These are phyloP conservation scores for Solanum corneliomulleri DNA, from an alignment of 257 asterid genomes.

Conservation along the genomic window DNA sequence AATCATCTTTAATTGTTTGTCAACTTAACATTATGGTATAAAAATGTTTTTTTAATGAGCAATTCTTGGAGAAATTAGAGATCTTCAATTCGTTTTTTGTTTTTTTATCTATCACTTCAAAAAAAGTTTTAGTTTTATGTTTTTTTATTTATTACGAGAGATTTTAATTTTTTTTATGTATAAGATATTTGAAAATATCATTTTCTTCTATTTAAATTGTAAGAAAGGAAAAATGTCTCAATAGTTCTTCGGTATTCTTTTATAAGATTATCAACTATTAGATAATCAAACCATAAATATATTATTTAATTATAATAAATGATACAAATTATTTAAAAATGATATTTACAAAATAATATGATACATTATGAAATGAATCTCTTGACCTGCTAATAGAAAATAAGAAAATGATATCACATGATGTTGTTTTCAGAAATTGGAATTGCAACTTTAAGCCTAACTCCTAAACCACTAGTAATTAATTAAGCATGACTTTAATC, in stretches of 20 bases:
- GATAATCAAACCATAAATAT: neutral
- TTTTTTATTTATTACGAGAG: too few relatives aligned
- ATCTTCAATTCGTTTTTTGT: neutral
- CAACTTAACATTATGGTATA: neutral
- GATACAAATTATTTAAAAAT: too few relatives aligned
- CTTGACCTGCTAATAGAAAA: neutral
- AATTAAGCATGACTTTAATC: neutral
- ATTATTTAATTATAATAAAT: too few relatives aligned
- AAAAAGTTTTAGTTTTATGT: too few relatives aligned
- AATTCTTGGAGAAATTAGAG: neutral
- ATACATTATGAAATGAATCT: too few relatives aligned
- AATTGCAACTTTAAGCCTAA: slow-evolving; percentile 12
- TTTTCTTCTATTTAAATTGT: neutral
- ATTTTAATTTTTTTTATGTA: too few relatives aligned
- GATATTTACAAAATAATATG: neutral
- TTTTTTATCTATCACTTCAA: neutral
- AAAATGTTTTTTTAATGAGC: neutral
- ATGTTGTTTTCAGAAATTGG: neutral
- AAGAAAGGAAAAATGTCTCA: too few relatives aligned
- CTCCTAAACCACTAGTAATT: slow-evolving; percentile 1
- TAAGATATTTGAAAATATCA: too few relatives aligned
- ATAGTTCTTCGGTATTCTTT: neutral
- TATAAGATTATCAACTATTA: neutral
- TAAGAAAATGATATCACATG: neutral
- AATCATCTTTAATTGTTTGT: neutral